Evolutionary conservation across 2,329 filamentous ascomycete genomes (phyloP), one percentile per base, ranked within the genome.

Genomic region (Colletotrichum tabaci): DNA sequence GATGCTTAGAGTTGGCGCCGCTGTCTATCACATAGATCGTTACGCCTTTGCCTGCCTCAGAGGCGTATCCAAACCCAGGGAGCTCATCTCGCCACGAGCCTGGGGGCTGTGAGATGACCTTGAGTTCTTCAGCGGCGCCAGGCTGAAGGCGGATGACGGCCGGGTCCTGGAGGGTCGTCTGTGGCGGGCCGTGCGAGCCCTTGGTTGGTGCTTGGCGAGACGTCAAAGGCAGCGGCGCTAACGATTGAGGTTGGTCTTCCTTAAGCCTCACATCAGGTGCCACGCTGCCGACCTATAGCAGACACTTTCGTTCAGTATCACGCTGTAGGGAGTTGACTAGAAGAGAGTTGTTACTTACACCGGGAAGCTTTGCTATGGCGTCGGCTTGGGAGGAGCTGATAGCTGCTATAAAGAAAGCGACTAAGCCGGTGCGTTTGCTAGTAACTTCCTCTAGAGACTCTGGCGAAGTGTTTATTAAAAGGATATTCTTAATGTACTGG

Each of bases 21-120:
- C 8, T 66, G 30, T 70, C 61, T 21, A 66, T 56, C 10, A 47
- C 47, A 21, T 70, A 70, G 13, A 70, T 70, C 1, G 56, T 70
- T n/a, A 70, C 55, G 9, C 67, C 67, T n/a, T 50, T 61, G 2
- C 67, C 61, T 18, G 46, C 67, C 16, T 70, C 61, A 13, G 55
- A 38, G 26, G 55, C 55, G 23, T 66, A 70, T 12, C 40, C 67
- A 47, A 61, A 70, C 18, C 67, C 67, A 6, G 67, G 61, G 5
- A 70, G 23, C 21, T 61, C 40, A 12, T 40, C 61, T 38, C 66
- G 42, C 0, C 15, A 49, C 9, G 67, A 55, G 2, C 67, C 67
- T 5, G 62, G 15, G 15, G 67, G 67, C 21, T 70, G 61, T 13
- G 67, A 70, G 16, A 70, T 66, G 1, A 18, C 47, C 18, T 66